Base-by-base conservation (phyloP, 345 rosid genomes). In the Salix udensis region DNA sequence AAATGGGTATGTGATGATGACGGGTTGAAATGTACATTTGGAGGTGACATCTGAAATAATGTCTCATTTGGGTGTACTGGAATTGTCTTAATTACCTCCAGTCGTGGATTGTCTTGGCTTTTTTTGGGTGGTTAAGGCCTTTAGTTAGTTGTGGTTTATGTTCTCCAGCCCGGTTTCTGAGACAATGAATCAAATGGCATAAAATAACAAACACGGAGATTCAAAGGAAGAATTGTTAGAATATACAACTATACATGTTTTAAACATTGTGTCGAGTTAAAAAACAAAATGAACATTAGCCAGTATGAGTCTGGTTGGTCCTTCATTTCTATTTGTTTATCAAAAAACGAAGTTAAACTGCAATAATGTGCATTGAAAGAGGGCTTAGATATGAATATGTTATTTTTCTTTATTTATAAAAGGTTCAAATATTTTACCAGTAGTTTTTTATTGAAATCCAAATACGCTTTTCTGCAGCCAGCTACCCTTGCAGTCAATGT, bases 401-500 rank as follows among this genome's bases (percentile, higher is more conserved):
- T 61, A 13, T 61, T 16, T 34, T 9, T 76, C 21, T 75, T n/a
- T 71, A 36, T 16, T 75, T 24, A 4, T 14, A 18, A 34, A 13
- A 9, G 30, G 9, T 76, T 67, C 31, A 30, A 55, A 48, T 53
- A 31, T 21, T 65, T 50, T 23, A 24, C 8, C 34, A 12, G 69
- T 44, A 11, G 18, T 65, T 26, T 58, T 40, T 82, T 70, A 80
- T 55, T 82, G 67, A 67, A 67, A 72, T 75, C n/a, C 70, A 70
- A 58, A 61, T 66, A 46, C 67, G 53, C 69, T 71, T 40, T 52
- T 81, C 68, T 77, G 77, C 95, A 96, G 99, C 90, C 99, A 61
- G 82, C 90, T 67, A 87, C 88, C 21, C 91, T 88, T 81, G 99
- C 98, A 55, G 77, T 89, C 77, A 91, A 96, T 78, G 94, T 96